Evolutionary conservation across 2,329 filamentous ascomycete genomes (phyloP).

Genomic region (Dactylellina parvicollis): DNA sequence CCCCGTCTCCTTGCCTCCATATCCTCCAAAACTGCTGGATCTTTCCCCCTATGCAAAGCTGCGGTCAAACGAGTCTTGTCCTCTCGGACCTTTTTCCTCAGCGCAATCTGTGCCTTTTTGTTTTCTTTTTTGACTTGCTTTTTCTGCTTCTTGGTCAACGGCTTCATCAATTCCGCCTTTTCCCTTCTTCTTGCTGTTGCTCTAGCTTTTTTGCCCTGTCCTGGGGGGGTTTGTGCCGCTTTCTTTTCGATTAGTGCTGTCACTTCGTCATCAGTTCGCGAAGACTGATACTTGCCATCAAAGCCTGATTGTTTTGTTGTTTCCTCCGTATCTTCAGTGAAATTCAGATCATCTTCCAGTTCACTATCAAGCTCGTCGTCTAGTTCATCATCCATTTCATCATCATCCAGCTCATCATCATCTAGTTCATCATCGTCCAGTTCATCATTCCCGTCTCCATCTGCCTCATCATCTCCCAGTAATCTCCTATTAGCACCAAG

Average conservation of each 20-base stretch:
- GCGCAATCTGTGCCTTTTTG: slow-evolving; percentile 5
- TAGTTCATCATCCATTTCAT: background rate
- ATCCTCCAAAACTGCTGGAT: slow-evolving; percentile 12
- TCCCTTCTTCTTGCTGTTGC: background rate
- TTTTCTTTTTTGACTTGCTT: slow-evolving; percentile 27
- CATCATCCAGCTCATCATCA: background rate
- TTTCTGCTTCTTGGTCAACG: slow-evolving; percentile 28
- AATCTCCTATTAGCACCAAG: too few relatives aligned
- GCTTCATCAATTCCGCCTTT: background rate
- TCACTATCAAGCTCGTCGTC: background rate
- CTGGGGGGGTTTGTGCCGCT: too few relatives aligned
- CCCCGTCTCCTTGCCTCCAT: background rate
- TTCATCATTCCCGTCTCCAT: background rate
- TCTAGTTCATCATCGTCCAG: background rate
- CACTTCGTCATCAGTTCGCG: too few relatives aligned
- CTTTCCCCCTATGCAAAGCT: slow-evolving; percentile 3
- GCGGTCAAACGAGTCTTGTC: background rate
- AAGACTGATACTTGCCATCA: too few relatives aligned
- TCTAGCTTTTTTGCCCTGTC: background rate
- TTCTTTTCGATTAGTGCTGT: too few relatives aligned
- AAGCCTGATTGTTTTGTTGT: too few relatives aligned
- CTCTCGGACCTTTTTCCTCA: slow-evolving; percentile 37
- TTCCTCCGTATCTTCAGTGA: too few relatives aligned
- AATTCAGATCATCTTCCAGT: too few relatives aligned
- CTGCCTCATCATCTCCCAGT: too few relatives aligned